These are phyloP conservation scores for Septoria petroselini DNA, from an alignment of 2,329 filamentous ascomycete genomes.

Conservation along the genomic window DNA sequence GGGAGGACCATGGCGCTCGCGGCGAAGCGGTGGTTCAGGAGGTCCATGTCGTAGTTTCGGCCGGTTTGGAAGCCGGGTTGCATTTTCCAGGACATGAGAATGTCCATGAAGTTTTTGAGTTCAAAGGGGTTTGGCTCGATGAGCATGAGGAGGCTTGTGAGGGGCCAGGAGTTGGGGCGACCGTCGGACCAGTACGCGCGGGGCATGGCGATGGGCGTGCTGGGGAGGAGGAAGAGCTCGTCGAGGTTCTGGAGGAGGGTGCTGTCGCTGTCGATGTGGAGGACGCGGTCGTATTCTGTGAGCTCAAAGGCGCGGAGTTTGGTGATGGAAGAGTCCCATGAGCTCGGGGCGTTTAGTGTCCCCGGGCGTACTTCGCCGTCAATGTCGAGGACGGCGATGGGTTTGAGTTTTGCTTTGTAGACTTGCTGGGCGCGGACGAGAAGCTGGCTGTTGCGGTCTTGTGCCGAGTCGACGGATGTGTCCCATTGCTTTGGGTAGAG, in stretches of 20 bases:
- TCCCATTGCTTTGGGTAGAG: slow-evolving; percentile 46
- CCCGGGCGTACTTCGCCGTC: slow-evolving; percentile 28
- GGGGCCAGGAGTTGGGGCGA: slow-evolving; percentile 39
- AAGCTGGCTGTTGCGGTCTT: slow-evolving; percentile 31
- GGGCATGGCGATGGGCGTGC: slow-evolving; percentile 60
- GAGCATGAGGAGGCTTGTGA: slow-evolving; percentile 63
- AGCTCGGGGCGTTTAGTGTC: slow-evolving; percentile 37
- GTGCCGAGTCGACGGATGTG: slow-evolving; percentile 38
- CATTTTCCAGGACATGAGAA: slow-evolving; percentile 35
- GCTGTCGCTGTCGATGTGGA: slow-evolving; percentile 62
- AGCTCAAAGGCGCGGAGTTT: slow-evolving; percentile 69
- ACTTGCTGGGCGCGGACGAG: slow-evolving; percentile 43
- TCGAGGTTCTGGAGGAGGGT: slow-evolving; percentile 63
- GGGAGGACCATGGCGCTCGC: slow-evolving; percentile 62
- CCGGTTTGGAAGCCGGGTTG: slow-evolving; percentile 44
- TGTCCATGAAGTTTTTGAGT: slow-evolving; percentile 44
- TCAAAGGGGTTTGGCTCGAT: slow-evolving; percentile 58
- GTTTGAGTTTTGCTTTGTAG: slow-evolving; percentile 52
- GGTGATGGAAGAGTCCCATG: slow-evolving; percentile 59
- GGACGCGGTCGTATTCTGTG: slow-evolving; percentile 58
- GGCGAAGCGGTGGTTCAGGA: slow-evolving; percentile 62
- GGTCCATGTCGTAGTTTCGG: slow-evolving; percentile 34
- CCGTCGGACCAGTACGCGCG: slow-evolving; percentile 67
- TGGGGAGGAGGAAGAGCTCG: slow-evolving; percentile 66
- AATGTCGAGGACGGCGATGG: slow-evolving; percentile 44